A percentile compares a stretch with the other conserved stretches of the same genome.
phyloP scores from a whole-genome alignment of 805 yeast species.

The Metschnikowia corniflorae region DNA sequence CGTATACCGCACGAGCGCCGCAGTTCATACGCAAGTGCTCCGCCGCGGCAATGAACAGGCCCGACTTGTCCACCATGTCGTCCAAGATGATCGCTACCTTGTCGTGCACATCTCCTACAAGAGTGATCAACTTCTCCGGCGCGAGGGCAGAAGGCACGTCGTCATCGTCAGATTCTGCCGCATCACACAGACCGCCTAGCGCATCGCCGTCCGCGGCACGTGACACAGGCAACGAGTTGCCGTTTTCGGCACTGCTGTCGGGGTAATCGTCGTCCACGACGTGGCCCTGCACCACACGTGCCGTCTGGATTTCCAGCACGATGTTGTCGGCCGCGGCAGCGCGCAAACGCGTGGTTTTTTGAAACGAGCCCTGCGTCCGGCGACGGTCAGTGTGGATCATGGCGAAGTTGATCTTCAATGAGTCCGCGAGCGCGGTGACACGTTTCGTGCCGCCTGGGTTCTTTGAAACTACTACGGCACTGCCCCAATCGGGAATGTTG shows the following conservation, averaged over 20 bases:
- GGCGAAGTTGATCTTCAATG: slow-evolving; percentile 92
- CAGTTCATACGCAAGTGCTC: slow-evolving; percentile 94
- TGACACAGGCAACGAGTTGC: slow-evolving; percentile 10
- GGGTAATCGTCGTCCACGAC: slow-evolving; percentile 85
- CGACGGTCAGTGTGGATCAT: slow-evolving; percentile 99
- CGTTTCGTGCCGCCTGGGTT: slow-evolving; percentile 99
- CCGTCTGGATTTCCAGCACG: slow-evolving; percentile 85
- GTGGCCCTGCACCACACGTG: slow-evolving; percentile 94
- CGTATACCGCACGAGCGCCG: slow-evolving; percentile 88
- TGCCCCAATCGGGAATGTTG: slow-evolving; percentile 77
- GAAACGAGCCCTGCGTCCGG: slow-evolving; percentile 67
- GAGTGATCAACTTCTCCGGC: slow-evolving; percentile 84
- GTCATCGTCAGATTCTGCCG: slow-evolving; percentile 80
- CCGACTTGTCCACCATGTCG: slow-evolving; percentile 96
- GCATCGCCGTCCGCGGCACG: slow-evolving; percentile 45
- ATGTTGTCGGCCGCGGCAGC: slow-evolving; percentile 58
- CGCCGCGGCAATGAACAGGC: slow-evolving; percentile 93
- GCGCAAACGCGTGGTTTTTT: slow-evolving; percentile 39
- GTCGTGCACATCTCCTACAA: slow-evolving; percentile 92
- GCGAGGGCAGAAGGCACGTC: slow-evolving; percentile 62
- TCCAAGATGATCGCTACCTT: slow-evolving; percentile 92
- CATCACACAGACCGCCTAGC: slow-evolving; percentile 78
- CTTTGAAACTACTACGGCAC: slow-evolving; percentile 95
- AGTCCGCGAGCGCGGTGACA: slow-evolving; percentile 96
- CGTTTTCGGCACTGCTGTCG: slow-evolving; percentile 3